Evolutionary conservation across 768 basidiomycete species (phyloP), one percentile per base, ranked within the genome.

Genomic region (Lentinula aciculospora): DNA sequence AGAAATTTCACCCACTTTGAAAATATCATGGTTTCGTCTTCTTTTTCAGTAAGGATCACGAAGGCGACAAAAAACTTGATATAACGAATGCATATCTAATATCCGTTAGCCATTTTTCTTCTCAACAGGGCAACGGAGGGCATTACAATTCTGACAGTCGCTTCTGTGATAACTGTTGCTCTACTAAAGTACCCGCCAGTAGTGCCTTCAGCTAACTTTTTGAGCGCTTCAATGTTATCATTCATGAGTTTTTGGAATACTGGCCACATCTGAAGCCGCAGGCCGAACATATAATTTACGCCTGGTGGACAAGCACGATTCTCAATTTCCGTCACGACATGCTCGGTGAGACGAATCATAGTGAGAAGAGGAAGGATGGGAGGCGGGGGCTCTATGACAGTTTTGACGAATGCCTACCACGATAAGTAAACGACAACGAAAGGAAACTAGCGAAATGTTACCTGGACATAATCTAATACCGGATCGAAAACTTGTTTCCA

Each of bases 401-500:
- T 77, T 57, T 79, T 77, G 46, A 88, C 72, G 65, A 95, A 95
- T 7, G 78, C 79, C 88, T 94, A 63, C 13, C 9, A 27, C 42
- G 32, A 55, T 5, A 15, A 28, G 19, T 51, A 42, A 34, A 17
- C 7, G 31, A 44, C 17, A 3, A 23, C 50, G 19, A 46, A 45
- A n/a, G 23, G 4, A 58, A 15, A 10, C 17, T 9, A 29, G 10
- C 3, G 48, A 37, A 21, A 15, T 27, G 15, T n/a, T 67, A 84
- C 93, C 73, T 90, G 83, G 62, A 83, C 84, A 67, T 96, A 97
- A 56, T 92, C 89, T 58, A 96, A 72, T 4, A 90, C 89, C 1
- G 97, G 93, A 62, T 96, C 95, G 72, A 97, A 84, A 39, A 97
- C 82, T 66, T 92, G 89, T 69, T 94, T 96, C 94, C 95, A 99